A percentile compares a stretch with the other conserved stretches of the same genome.
These are phyloP conservation scores for Blastomyces gilchristii DNA, from an alignment of 2,329 filamentous ascomycete genomes.

Conservation along the genomic window DNA sequence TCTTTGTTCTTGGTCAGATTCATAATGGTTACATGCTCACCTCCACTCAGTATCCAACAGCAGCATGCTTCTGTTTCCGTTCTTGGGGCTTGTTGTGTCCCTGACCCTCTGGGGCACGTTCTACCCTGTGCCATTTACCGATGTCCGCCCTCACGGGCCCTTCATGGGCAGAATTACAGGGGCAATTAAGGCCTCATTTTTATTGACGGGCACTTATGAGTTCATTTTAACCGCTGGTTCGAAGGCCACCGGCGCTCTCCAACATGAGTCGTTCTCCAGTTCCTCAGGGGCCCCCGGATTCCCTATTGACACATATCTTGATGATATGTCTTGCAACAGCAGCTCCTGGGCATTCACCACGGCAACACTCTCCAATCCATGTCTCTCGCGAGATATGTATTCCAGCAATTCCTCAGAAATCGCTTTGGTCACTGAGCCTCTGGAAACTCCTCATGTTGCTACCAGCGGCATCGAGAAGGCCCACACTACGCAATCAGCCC, in stretches of 20 bases:
- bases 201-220: constrained; percentile 15
- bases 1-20: neutral
- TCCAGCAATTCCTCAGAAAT: neutral
- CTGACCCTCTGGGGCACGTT: constrained; percentile 21
- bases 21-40: neutral
- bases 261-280: neutral
- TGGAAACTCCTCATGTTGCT: neutral
- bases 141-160: constrained; percentile 16
- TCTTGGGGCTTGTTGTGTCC: constrained; percentile 17
- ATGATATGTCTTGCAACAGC: neutral
- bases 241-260: constrained; percentile 9
- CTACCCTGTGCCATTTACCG: constrained; percentile 17
- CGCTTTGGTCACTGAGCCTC: neutral
- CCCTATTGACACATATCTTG: neutral
- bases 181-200: constrained; percentile 13
- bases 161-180: constrained; percentile 16
- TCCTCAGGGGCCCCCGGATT: neutral
- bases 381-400: constrained; percentile 1
- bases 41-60: neutral
- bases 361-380: neutral
- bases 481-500: neutral
- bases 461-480: neutral
- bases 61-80: constrained; percentile 17
- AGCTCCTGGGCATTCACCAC: neutral
- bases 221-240: constrained; percentile 11